Evolutionary conservation across 2,329 filamentous ascomycete species (phyloP).

Genomic region (Colletotrichum sp.): DNA sequence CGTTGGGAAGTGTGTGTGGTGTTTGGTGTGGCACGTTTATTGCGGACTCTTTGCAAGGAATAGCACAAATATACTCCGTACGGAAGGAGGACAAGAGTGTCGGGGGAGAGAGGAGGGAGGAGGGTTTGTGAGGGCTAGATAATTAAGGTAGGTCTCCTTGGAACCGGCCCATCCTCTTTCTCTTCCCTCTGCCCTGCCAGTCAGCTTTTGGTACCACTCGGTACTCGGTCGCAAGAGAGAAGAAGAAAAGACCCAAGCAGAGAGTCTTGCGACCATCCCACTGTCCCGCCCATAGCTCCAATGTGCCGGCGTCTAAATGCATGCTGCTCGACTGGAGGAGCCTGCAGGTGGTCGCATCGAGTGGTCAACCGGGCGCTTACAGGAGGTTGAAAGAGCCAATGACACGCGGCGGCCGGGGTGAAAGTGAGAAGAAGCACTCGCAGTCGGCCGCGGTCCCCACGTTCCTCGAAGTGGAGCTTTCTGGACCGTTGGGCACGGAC

Average conservation of each 20-base stretch:
- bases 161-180: neutral
- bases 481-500: neutral
- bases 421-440: neutral
- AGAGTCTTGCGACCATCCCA: neutral
- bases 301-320: slow-evolving; percentile 16
- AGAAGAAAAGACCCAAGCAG: neutral
- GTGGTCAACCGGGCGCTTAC: slow-evolving; percentile 24
- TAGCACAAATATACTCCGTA: neutral
- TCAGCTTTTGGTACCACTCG: slow-evolving; percentile 10
- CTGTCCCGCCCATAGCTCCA: neutral
- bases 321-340: slow-evolving; percentile 6
- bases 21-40: neutral
- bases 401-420: neutral
- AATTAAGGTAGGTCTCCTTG: neutral
- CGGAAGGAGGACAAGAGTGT: neutral
- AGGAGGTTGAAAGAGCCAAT: slow-evolving; percentile 20
- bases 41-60: neutral
- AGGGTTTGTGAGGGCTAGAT: neutral
- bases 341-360: slow-evolving; percentile 21
- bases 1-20: neutral
- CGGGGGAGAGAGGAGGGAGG: neutral
- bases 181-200: neutral
- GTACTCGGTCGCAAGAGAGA: neutral
- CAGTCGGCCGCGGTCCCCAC: neutral
- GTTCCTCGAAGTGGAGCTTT: neutral